Evolutionary conservation across 352 stramenopile species (phyloP).

Genomic region (Pythium dissotocum): DNA sequence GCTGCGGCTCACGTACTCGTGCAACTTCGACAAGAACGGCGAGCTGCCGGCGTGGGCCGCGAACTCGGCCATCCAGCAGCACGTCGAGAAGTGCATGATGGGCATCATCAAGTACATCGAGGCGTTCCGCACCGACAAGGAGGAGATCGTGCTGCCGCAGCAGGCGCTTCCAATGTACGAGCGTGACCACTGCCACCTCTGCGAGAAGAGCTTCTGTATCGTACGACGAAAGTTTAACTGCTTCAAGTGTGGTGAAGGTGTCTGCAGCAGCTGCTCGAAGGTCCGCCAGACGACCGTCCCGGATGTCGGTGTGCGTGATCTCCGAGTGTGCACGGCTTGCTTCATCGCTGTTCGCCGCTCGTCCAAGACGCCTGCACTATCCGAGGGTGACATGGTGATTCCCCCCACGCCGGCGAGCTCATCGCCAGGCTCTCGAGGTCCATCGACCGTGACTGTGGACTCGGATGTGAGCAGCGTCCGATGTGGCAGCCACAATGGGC

Average conservation of each 20-base stretch:
- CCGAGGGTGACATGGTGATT: slow-evolving; percentile 15
- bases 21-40: slow-evolving; percentile 85
- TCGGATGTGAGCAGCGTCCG: slow-evolving; percentile 28
- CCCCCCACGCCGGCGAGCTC: not conserved
- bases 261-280: slow-evolving; percentile 76
- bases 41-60: slow-evolving; percentile 81
- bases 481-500: slow-evolving; percentile 7
- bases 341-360: slow-evolving; percentile 68
- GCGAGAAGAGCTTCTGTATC: slow-evolving; percentile 75
- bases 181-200: slow-evolving; percentile 70
- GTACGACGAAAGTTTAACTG: slow-evolving; percentile 79
- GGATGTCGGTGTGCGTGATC: slow-evolving; percentile 67
- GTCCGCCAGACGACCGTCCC: slow-evolving; percentile 67
- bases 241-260: slow-evolving; percentile 80
- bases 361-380: slow-evolving; percentile 36
- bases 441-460: slow-evolving; percentile 14
- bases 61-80: slow-evolving; percentile 84
- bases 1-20: slow-evolving; percentile 85
- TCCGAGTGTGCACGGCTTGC: slow-evolving; percentile 79
- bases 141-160: slow-evolving; percentile 75
- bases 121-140: slow-evolving; percentile 62
- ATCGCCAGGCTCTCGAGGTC: slow-evolving; percentile 13
- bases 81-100: slow-evolving; percentile 87
- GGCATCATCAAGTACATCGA: slow-evolving; percentile 88
- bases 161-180: slow-evolving; percentile 76